Evolutionary conservation across 2,329 filamentous ascomycete species (phyloP).

Genomic region (Ophiostoma australiae): DNA sequence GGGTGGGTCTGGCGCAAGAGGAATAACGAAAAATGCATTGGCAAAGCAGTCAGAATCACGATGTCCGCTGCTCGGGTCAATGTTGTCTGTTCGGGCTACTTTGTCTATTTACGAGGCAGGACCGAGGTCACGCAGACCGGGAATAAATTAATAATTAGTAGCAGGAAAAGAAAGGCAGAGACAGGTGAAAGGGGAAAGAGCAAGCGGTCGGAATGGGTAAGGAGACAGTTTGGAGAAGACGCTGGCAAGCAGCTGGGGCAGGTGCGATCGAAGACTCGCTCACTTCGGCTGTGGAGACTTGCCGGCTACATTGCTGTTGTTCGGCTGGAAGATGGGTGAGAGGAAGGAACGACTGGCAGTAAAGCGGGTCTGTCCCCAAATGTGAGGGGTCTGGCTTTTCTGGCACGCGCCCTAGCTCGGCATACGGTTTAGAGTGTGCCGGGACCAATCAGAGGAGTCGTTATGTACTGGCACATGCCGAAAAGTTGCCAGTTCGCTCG

Average conservation of each 20-base stretch:
- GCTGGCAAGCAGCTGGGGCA: neutral
- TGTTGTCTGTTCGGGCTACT: constrained; percentile 20
- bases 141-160: too few species aligned
- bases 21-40: neutral
- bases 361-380: constrained; percentile 16
- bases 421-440: constrained; percentile 22
- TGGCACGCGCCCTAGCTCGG: constrained; percentile 19
- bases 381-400: constrained; percentile 16
- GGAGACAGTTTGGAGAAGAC: neutral
- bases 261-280: constrained; percentile 10
- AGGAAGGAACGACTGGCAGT: constrained; percentile 14
- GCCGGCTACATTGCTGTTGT: constrained; percentile 17
- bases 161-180: neutral
- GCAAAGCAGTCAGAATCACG: neutral
- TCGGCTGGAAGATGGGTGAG: constrained; percentile 19
- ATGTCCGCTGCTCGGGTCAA: constrained; percentile 20
- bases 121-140: constrained; percentile 11
- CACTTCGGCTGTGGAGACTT: constrained; percentile 19
- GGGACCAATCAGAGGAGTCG: constrained; percentile 16
- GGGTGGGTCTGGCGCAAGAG: neutral
- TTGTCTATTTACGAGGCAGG: constrained; percentile 7
- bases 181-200: neutral
- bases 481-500: neutral
- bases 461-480: constrained; percentile 16
- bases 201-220: neutral